Evolutionary conservation across 2,329 filamentous ascomycete species (phyloP), one percentile per base, ranked within the genome.

Genomic region (Hymenoscyphus fructigenus): DNA sequence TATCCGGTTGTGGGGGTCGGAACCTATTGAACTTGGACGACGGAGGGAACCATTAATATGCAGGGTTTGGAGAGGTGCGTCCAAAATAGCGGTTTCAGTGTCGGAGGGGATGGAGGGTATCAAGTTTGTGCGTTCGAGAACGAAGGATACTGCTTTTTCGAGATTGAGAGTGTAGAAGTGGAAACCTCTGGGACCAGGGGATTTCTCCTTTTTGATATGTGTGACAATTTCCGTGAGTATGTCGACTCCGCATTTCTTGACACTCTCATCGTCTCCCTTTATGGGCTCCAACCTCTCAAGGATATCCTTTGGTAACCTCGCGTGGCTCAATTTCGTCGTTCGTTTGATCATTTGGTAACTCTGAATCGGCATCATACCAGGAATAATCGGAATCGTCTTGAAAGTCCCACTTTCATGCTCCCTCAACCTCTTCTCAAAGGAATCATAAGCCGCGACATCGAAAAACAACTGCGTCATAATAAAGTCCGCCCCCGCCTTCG

Each of bases 401-500:
- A 99, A 97, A 2, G 85, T 84, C 3, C 92, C 92, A 73, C 91
- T 96, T 58, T 91, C 87, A 74, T 99, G 92, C 61, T 89, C 85
- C 66, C 93, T 83, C 70, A 99, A 78, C 60, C 83, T 85, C 69
- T 81, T 84, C 79, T 98, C 94, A 74, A 96, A 98, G 38, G 82
- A 82, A 63, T 88, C 85, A 75, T 96, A 99, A 20, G 91, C 91
- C 3, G 91, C 83, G 28, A 93, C 85, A 75, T 98, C 93, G 77
- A 97, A 99, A 78, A 97, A 98, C 9, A 99, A 84, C 78, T 99
- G 95, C 0, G 95, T 98, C 92, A 99, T 97, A 78, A 99, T 91
- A 75, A 99, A 99, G 79, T 98, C 93, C 60, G 93, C 95, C 0
- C 95, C 95, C 3, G 95, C 95, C 71, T 89, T 83, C 0, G 90